Conservation (phyloP, 2,329 filamentous ascomycete species). For the Botrytis deweyae region DNA sequence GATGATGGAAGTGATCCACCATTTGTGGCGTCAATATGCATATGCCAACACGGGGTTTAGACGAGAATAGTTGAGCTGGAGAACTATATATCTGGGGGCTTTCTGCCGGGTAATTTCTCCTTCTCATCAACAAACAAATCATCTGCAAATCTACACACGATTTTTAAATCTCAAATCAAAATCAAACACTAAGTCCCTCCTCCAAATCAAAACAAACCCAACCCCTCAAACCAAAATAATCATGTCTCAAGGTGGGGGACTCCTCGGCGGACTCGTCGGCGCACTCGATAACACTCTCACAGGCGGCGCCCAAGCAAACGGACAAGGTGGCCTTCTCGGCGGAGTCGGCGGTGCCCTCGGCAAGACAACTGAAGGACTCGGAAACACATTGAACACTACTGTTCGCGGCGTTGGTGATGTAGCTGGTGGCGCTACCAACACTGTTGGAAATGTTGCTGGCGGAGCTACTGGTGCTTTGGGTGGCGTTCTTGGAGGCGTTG, state of each 20-base stretch:
- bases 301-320: slow-evolving; percentile 42
- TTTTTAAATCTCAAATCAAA: neutral
- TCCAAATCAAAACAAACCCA: neutral
- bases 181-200: neutral
- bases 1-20: slow-evolving; percentile 5
- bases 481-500: slow-evolving; percentile 23
- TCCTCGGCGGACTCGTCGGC: slow-evolving; percentile 33
- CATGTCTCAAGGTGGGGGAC: slow-evolving; percentile 22
- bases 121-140: neutral
- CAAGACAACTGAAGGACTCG: slow-evolving; percentile 42
- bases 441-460: slow-evolving; percentile 18
- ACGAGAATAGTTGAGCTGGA: neutral
- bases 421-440: slow-evolving; percentile 34
- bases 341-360: slow-evolving; percentile 37
- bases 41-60: slow-evolving; percentile 1
- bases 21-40: slow-evolving; percentile 16
- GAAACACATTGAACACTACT: slow-evolving; percentile 38
- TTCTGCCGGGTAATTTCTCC: neutral
- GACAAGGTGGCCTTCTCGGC: slow-evolving; percentile 43
- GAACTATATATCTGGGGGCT: slow-evolving; percentile 1
- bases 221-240: neutral
- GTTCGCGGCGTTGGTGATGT: slow-evolving; percentile 39
- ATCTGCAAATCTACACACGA: neutral
- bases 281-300: slow-evolving; percentile 43
- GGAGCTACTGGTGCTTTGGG: slow-evolving; percentile 12